A percentile compares a stretch with the other conserved stretches of the same genome.
Evolutionary conservation across 345 rosid genomes (phyloP).

Genomic region (Carallia pectinifolia): DNA sequence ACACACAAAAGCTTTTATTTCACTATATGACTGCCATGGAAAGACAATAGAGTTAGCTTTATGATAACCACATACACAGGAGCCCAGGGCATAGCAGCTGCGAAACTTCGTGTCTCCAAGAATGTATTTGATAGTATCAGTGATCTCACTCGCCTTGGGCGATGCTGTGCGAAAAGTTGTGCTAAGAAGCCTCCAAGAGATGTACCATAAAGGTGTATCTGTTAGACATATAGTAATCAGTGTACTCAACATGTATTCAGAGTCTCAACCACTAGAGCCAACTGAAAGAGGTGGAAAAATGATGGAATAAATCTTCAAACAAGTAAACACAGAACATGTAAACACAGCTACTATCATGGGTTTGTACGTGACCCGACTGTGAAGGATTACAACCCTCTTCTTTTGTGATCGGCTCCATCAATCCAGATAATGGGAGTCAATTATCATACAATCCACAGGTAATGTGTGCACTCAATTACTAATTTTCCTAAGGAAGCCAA

Average conservation of each 20-base stretch:
- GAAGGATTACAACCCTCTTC: not conserved
- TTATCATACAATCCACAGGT: slow-evolving; percentile 1
- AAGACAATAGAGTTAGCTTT: not conserved
- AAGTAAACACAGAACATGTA: no score
- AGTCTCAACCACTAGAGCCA: not conserved
- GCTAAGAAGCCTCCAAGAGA: slow-evolving; percentile 99
- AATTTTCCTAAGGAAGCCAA: no score
- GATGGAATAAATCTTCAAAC: no score
- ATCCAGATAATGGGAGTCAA: slow-evolving; percentile 2
- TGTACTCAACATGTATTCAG: slow-evolving; percentile 16
- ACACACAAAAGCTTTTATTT: not conserved
- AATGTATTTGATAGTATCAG: slow-evolving; percentile 87
- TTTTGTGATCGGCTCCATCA: not conserved
- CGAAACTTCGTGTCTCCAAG: slow-evolving; percentile 75
- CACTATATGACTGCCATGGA: not conserved
- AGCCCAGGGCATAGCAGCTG: slow-evolving; percentile 99
- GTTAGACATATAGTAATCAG: slow-evolving; percentile 30
- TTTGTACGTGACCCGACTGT: no score
- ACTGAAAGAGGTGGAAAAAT: not conserved
- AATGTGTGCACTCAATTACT: no score
- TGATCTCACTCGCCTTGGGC: slow-evolving; percentile 93
- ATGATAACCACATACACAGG: slow-evolving; percentile 69
- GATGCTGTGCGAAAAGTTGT: slow-evolving; percentile 96
- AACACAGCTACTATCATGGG: no score
- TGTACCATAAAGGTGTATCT: slow-evolving; percentile 97